A percentile compares a stretch with the other conserved stretches of the same genome.
phyloP scores from a whole-genome alignment of 495 filamentous ascomycete species.

The Podospora australis region DNA sequence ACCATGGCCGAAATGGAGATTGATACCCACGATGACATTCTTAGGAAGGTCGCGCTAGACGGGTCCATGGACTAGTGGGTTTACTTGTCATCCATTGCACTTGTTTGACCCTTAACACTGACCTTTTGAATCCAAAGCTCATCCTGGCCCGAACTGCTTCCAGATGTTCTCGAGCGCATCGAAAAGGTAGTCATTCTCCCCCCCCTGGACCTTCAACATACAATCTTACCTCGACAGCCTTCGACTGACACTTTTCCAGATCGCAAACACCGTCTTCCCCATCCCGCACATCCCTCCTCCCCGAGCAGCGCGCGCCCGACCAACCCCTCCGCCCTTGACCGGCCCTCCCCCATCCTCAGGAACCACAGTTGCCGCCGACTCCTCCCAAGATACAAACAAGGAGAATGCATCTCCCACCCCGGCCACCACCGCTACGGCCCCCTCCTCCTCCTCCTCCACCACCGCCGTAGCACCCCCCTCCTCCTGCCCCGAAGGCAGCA shows the following conservation, averaged over 20 bases:
- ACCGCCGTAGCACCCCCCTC: slow-evolving; percentile 4
- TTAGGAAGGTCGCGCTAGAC: slow-evolving; percentile 57
- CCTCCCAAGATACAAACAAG: slow-evolving; percentile 45
- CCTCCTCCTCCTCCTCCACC: slow-evolving; percentile 14
- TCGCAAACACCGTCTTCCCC: slow-evolving; percentile 37
- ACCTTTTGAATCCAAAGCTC: slow-evolving; percentile 19
- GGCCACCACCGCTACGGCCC: slow-evolving; percentile 13
- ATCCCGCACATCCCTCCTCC: slow-evolving; percentile 35
- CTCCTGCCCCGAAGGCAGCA: slow-evolving; percentile 22
- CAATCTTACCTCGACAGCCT: not conserved
- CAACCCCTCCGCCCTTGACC: slow-evolving; percentile 36
- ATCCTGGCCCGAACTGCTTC: slow-evolving; percentile 33
- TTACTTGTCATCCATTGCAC: not conserved
- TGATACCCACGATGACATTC: slow-evolving; percentile 55
- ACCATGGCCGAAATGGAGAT: slow-evolving; percentile 38
- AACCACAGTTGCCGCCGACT: slow-evolving; percentile 36
- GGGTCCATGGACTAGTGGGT: slow-evolving; percentile 64
- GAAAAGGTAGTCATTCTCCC: slow-evolving; percentile 36
- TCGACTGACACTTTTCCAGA: slow-evolving; percentile 21
- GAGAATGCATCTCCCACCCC: slow-evolving; percentile 33
- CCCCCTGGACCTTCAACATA: not conserved
- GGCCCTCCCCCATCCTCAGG: slow-evolving; percentile 43
- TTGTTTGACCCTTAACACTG: not conserved
- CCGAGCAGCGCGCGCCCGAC: slow-evolving; percentile 24
- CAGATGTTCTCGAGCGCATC: slow-evolving; percentile 32